phyloP scores from a whole-genome alignment of 306 rosid genomes.

The Sindora glabra region DNA sequence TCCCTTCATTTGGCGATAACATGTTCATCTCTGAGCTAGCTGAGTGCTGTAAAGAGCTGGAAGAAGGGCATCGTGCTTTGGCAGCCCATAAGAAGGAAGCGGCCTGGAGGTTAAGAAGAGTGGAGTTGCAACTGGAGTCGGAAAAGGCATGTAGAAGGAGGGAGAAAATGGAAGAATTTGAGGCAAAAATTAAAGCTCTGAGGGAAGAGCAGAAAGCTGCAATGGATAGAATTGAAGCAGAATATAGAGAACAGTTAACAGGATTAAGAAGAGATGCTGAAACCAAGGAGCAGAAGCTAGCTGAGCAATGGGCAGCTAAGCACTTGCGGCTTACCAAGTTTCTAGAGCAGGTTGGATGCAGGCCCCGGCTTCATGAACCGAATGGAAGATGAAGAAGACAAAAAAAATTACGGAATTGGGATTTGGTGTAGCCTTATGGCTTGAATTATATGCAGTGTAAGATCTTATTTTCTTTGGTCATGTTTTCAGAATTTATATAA shows the following conservation, averaged over 20 bases:
- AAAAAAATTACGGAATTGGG: background rate
- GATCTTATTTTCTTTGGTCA: conserved; percentile 18
- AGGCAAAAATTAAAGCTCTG: conserved; percentile 72
- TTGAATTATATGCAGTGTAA: conserved; percentile 7
- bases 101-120: conserved; percentile 75
- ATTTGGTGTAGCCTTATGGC: conserved; percentile 5
- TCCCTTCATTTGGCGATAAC: conserved; percentile 47
- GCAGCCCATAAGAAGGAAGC: conserved; percentile 83
- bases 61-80: conserved; percentile 80
- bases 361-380: conserved; percentile 52
- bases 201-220: conserved; percentile 70
- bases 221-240: conserved; percentile 77
- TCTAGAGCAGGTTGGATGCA: conserved; percentile 77
- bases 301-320: conserved; percentile 89
- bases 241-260: conserved; percentile 71
- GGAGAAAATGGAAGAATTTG: conserved; percentile 79
- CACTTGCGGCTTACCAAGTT: conserved; percentile 64
- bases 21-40: conserved; percentile 53
- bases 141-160: conserved; percentile 73
- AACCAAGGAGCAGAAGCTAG: conserved; percentile 82
- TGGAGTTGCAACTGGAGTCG: conserved; percentile 83
- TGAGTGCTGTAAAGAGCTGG: conserved; percentile 85
- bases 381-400: conserved; percentile 46
- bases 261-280: conserved; percentile 86
- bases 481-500: conserved; percentile 11